Base-by-base conservation (phyloP, 2,329 filamentous ascomycete species). In the Ophiocordyceps camponoti-saundersi region DNA sequence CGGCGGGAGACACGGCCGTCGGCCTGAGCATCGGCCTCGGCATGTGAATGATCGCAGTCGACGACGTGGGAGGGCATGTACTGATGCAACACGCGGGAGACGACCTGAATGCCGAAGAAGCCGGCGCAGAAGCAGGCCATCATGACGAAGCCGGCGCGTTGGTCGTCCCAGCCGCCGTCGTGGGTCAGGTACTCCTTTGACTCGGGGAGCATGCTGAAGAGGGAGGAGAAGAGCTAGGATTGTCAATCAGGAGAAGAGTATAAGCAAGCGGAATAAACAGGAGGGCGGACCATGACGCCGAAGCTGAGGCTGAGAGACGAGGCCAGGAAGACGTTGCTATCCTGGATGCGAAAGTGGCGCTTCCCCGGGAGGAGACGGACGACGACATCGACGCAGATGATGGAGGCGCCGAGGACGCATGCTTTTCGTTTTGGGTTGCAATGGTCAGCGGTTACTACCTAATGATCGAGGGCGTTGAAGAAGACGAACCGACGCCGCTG, bases 201-300 rank as follows among this genome's bases (percentile, higher is more conserved):
- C 20, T 85, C 87, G 11, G 90, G 90, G 8, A 96, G 73, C 85
- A 96, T 95, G 63, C 81, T 92, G 62, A 89, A 94, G 29, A 96
- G 66, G 1, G 90, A 81, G 34, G 89, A 95, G 63, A 95, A 95
- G 40, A 95, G 75, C 88, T 95, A 56, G 40, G 15, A 18, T 16
- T 21, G 21, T 15, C 23, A n/a, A 18, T 39, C 42, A 26, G 34
- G 3, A 5, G 40, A 13, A 2, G 44, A 11, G 15, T 18, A 36
- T 47, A 15, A 39, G 47, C n/a, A n/a, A n/a, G 20, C 16, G 5
- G 39, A 22, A 21, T 29, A 6, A 13, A 42, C 26, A 7, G 43
- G 16, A 20, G 12, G 13, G 26, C 77, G 53, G 63, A 95, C 89
- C 88, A 98, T 94, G 43, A 96, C 89, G 42, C 92, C 90, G 54